Evolutionary conservation across 83 land plant genomes (phyloP).

Genomic region (Diphasiastrum complanatum): DNA sequence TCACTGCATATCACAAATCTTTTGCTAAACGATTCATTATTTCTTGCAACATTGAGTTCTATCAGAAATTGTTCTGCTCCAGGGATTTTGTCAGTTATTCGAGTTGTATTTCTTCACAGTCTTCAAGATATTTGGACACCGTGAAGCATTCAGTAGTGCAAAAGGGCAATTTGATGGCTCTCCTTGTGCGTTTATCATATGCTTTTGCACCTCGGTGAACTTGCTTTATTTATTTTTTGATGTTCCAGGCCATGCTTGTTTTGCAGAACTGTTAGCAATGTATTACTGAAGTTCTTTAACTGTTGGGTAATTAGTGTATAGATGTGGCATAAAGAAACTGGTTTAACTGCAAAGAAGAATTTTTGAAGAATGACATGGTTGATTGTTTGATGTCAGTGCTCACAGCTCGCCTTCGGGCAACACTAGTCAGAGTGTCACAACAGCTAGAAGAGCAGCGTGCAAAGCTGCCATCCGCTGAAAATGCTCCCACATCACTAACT

Average conservation of each 20-base stretch:
- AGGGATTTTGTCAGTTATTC: slow-evolving; percentile 92
- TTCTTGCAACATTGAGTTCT: neutral
- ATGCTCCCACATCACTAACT: slow-evolving; percentile 2
- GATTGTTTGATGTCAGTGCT: slow-evolving; percentile 14
- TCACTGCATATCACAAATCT: too few relatives aligned
- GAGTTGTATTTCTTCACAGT: slow-evolving; percentile 64
- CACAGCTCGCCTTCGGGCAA: slow-evolving; percentile 30
- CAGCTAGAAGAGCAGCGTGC: slow-evolving; percentile 36
- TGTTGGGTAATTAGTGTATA: neutral
- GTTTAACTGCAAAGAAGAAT: neutral
- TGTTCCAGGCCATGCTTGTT: too few relatives aligned
- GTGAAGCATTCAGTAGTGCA: slow-evolving; percentile 39
- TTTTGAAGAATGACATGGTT: neutral
- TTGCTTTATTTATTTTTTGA: too few relatives aligned
- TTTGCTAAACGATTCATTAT: too few relatives aligned
- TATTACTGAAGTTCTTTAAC: neutral
- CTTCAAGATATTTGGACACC: slow-evolving; percentile 82
- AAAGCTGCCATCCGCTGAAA: slow-evolving; percentile 11
- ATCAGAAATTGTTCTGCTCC: slow-evolving; percentile 22
- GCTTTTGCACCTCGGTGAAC: neutral
- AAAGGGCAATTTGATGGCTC: slow-evolving; percentile 40
- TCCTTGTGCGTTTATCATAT: slow-evolving; percentile 7
- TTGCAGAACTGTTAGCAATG: too few relatives aligned
- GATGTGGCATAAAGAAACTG: neutral
- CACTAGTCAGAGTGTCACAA: slow-evolving; percentile 37